These are phyloP conservation scores for Physcomitrium patens DNA, from an alignment of 225 moss, liverwort and hornwort genomes.

Conservation along the genomic window DNA sequence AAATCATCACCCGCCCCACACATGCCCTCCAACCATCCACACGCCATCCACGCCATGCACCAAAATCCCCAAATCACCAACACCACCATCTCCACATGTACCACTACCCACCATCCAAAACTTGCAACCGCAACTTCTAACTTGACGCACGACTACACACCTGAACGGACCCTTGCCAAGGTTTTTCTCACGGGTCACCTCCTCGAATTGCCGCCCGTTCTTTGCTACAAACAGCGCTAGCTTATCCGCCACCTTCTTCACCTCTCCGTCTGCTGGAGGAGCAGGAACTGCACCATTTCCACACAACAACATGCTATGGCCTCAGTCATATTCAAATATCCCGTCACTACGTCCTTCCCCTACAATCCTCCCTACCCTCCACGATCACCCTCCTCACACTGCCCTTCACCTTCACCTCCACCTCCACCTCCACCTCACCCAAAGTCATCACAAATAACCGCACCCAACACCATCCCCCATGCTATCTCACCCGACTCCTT, in stretches of 20 bases:
- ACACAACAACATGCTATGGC: constrained; percentile 7
- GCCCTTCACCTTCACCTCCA: neutral
- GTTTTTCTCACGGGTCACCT: constrained; percentile 95
- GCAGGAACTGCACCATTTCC: constrained; percentile 53
- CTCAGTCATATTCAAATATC: neutral
- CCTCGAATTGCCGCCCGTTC: constrained; percentile 97
- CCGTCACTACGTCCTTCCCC: no score
- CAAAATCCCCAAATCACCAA: no score
- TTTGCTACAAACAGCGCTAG: constrained; percentile 95
- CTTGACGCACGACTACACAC: constrained; percentile 31
- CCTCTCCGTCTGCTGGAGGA: constrained; percentile 77
- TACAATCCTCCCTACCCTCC: neutral
- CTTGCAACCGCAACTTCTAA: no score
- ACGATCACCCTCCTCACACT: constrained; percentile 2
- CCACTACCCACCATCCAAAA: no score
- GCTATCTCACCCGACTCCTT: constrained; percentile 46
- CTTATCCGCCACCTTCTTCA: constrained; percentile 98
- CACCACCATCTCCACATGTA: no score
- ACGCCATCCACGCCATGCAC: no score
- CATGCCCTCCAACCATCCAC: no score
- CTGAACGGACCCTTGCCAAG: constrained; percentile 94
- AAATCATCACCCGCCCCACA: constrained; percentile 13
- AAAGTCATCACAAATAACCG: neutral
- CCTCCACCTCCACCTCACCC: neutral
- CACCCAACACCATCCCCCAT: neutral